phyloP scores from a whole-genome alignment of 1,284 basidiomycete species.

The Coriolopsis trogii region DNA sequence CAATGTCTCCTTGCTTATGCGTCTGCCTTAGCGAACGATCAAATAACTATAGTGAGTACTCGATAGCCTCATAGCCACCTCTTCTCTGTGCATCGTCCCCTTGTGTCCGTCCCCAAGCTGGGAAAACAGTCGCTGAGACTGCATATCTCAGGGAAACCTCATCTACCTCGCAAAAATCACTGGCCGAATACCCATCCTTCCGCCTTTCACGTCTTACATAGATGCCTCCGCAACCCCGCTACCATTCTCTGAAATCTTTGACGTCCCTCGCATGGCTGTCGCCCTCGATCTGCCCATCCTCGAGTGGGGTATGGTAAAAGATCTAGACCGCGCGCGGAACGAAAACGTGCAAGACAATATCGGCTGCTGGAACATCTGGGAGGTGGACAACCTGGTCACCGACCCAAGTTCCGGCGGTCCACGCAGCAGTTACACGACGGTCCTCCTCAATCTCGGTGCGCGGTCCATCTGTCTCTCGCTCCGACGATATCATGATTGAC shows the following conservation, averaged over 20 bases:
- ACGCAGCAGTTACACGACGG: conserved; percentile 47
- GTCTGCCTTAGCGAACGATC: conserved; percentile 56
- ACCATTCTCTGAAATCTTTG: conserved; percentile 42
- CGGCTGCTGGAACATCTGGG: conserved; percentile 69
- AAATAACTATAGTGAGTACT: conserved; percentile 63
- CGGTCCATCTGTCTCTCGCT: neutral
- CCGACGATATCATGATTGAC: neutral
- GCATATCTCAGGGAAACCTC: conserved; percentile 59
- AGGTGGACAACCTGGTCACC: conserved; percentile 43
- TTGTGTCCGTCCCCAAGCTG: no score
- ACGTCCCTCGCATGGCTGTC: conserved; percentile 40
- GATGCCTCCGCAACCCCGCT: conserved; percentile 38
- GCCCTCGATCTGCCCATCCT: conserved; percentile 36
- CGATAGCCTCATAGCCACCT: no score
- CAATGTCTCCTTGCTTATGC: neutral
- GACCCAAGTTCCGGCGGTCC: conserved; percentile 34
- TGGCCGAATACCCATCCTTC: conserved; percentile 61
- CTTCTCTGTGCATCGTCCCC: no score
- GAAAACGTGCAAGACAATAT: conserved; percentile 45
- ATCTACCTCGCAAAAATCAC: conserved; percentile 65
- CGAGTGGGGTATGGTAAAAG: conserved; percentile 43
- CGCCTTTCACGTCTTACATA: conserved; percentile 63
- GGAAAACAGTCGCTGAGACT: no score
- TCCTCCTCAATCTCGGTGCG: conserved; percentile 52
- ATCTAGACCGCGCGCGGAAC: conserved; percentile 17